Evolutionary conservation across 768 basidiomycete genomes (phyloP).

Genomic region (Pleurotus citrinopileatus): DNA sequence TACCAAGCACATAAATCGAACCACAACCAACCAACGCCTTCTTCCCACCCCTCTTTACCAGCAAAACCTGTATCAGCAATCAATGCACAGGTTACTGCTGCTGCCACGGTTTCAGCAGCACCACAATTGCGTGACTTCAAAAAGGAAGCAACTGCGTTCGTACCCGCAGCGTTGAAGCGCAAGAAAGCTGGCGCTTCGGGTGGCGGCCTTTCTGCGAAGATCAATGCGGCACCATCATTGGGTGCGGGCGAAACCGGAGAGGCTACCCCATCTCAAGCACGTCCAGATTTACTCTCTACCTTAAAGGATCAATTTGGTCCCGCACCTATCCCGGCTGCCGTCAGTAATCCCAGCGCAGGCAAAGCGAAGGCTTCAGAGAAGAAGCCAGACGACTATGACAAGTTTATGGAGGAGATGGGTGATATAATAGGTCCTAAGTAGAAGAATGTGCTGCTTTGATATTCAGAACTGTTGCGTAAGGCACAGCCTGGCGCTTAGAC

Average conservation of each 20-base stretch:
- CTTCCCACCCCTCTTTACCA: slow-evolving; percentile 41
- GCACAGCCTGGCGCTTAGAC: too few species aligned
- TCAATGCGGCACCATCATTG: slow-evolving; percentile 67
- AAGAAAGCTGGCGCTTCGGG: slow-evolving; percentile 45
- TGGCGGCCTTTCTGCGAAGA: slow-evolving; percentile 28
- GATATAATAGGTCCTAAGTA: slow-evolving; percentile 51
- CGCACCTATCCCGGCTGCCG: slow-evolving; percentile 18
- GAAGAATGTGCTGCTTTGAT: slow-evolving; percentile 1
- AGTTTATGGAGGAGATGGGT: slow-evolving; percentile 74
- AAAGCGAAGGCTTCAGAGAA: slow-evolving; percentile 28
- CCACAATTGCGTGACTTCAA: slow-evolving; percentile 91
- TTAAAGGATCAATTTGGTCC: slow-evolving; percentile 61
- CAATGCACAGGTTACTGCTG: slow-evolving; percentile 27
- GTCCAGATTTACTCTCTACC: slow-evolving; percentile 66
- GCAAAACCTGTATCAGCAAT: slow-evolving; percentile 31
- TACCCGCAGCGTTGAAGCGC: slow-evolving; percentile 79
- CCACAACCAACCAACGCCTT: slow-evolving; percentile 23
- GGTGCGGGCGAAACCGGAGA: slow-evolving; percentile 29
- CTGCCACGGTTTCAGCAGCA: slow-evolving; percentile 78
- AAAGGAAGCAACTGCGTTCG: slow-evolving; percentile 92
- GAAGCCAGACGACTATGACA: slow-evolving; percentile 68
- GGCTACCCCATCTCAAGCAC: slow-evolving; percentile 31
- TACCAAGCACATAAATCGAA: slow-evolving; percentile 69
- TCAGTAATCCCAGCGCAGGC: slow-evolving; percentile 19
- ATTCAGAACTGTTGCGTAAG: not conserved